Conservation (phyloP, 2,329 filamentous ascomycete species). For the Trichoderma sp. region DNA sequence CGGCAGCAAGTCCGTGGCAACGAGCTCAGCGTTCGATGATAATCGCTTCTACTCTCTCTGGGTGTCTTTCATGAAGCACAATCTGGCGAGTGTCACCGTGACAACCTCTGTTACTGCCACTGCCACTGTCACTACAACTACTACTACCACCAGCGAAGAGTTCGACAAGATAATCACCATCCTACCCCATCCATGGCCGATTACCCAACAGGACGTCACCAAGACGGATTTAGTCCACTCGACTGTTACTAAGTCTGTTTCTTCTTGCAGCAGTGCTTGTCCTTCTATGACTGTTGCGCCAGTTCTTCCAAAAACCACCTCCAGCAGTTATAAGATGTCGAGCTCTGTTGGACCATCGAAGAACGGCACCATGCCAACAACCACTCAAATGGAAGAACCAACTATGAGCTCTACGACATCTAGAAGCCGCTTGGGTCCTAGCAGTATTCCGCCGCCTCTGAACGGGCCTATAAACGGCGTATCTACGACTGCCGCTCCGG, state of each 20-base stretch:
- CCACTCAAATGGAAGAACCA: not conserved
- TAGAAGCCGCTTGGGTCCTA: not conserved
- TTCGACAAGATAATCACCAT: not conserved
- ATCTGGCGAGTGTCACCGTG: not conserved
- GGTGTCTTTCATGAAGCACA: not conserved
- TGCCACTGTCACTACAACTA: not conserved
- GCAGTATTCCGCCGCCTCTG: not conserved
- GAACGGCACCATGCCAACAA: not conserved
- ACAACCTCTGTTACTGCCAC: not conserved
- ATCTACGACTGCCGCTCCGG: not conserved
- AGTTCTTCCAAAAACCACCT: not conserved
- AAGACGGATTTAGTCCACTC: too few species aligned
- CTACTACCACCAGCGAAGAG: not conserved
- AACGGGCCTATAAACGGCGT: not conserved
- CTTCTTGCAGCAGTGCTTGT: constrained; percentile 2
- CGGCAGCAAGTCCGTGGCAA: too few species aligned
- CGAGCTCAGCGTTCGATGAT: not conserved
- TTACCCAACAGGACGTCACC: not conserved
- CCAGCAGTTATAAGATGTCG: not conserved
- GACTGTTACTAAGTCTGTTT: not conserved
- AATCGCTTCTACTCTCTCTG: not conserved
- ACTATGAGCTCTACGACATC: not conserved
- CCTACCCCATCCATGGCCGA: too few species aligned
- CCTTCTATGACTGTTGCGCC: not conserved
- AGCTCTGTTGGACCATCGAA: not conserved